These are phyloP conservation scores for Neonectria hederae DNA, from an alignment of 2,329 filamentous ascomycete species.

Conservation along the genomic window DNA sequence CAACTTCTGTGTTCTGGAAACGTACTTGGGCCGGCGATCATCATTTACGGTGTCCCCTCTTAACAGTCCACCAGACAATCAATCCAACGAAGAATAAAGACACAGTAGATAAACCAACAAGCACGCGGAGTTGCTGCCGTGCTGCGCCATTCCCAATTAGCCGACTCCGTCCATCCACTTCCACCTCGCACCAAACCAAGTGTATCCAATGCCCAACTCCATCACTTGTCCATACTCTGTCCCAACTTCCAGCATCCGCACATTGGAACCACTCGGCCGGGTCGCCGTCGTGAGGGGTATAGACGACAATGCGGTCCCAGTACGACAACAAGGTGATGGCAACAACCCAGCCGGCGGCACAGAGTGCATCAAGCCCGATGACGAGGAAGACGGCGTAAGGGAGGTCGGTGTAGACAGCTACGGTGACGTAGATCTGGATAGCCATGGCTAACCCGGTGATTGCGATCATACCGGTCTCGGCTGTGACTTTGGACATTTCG, in stretches of 20 bases:
- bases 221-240: background rate
- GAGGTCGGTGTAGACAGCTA: background rate
- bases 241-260: background rate
- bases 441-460: background rate
- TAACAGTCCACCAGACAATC: background rate
- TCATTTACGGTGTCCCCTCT: background rate
- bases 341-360: background rate
- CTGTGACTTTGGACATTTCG: slow-evolving; percentile 1
- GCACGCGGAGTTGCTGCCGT: background rate
- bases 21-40: background rate
- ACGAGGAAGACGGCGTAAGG: background rate
- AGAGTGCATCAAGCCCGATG: background rate
- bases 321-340: slow-evolving; percentile 1
- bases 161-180: background rate
- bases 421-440: background rate
- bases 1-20: too few species aligned
- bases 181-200: slow-evolving; percentile 6
- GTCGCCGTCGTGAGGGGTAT: background rate
- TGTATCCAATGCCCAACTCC: slow-evolving; percentile 3
- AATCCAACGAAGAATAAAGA: background rate
- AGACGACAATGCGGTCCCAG: background rate
- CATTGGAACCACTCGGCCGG: background rate
- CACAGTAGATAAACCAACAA: slow-evolving; percentile 5
- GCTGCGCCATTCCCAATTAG: slow-evolving; percentile 8
- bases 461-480: background rate